Base-by-base conservation (phyloP, 1,139 yeast genomes). In the Nakaseomyces delphensis region DNA sequence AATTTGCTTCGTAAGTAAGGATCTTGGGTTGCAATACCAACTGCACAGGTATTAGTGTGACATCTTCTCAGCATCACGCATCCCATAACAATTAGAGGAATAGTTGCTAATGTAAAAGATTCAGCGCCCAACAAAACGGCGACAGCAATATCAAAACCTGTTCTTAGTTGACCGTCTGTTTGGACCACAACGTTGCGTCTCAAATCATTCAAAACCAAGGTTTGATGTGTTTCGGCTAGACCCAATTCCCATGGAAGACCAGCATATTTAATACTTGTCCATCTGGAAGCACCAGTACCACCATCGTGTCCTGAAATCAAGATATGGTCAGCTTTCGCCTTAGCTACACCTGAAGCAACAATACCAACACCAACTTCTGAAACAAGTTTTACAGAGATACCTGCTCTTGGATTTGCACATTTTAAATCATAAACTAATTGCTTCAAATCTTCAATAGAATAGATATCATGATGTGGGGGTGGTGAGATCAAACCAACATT, bases 211-310 rank as follows among this genome's bases (percentile, higher is more conserved):
- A 91, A 74, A 7, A 91, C 98, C 60, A 91, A 73, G 31, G 98
- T 91, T 71, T 91, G 98, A 62, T 91, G 98, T 18, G 97, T 84
- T 70, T 91, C 98, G 44, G 97, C 97, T 54, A 91, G 76, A 62
- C 98, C 98, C 55, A 91, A 75, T 67, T 91, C 98, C 98, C 98
- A 91, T 42, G 98, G 97, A 54, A 91, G 74, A 67, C 97, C 97
- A 43, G 98, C 96, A 62, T 87, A 81, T 65, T 89, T 89, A 64
- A 91, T 86, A 60, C 96, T 91, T 24, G 97, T 89, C 85, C 94
- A 85, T 65, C 94, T 79, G 45, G 96, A 91, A 45, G 97, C 97
- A 80, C 98, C 98, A 49, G 98, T 91, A 73, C 98, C 98, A 77
- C 98, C 98, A 66, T 89, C 97, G 62, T 93, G 96, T 59, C 97